phyloP scores from a whole-genome alignment of 768 basidiomycete species.

The Candolleomyces eurysporus region DNA sequence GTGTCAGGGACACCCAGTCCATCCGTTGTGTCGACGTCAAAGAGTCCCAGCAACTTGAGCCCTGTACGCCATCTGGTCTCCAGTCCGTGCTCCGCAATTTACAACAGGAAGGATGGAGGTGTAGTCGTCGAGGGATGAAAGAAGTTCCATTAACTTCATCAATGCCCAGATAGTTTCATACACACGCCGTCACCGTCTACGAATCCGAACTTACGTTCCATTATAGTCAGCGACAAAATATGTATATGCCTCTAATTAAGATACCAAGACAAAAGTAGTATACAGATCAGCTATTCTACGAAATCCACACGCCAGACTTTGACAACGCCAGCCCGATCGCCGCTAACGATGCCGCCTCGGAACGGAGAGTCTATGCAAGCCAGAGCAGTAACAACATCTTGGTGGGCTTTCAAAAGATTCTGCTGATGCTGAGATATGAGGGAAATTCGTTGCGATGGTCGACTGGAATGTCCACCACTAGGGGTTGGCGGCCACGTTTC shows the following conservation, averaged over 20 bases:
- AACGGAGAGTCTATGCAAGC: conserved; percentile 91
- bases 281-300: background rate
- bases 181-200: no score
- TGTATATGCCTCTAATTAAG: no score
- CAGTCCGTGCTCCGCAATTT: no score
- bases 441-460: conserved; percentile 75
- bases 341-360: conserved; percentile 85
- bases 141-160: no score
- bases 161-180: no score
- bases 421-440: conserved; percentile 82
- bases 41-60: no score
- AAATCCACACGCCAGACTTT: conserved; percentile 84
- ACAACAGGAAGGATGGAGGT: no score
- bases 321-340: conserved; percentile 83
- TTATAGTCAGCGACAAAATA: background rate
- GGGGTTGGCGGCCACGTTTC: conserved; percentile 59
- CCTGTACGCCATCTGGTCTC: no score
- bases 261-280: background rate
- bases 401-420: conserved; percentile 81
- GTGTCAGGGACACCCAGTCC: no score
- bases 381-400: conserved; percentile 85
- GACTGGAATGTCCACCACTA: conserved; percentile 51
- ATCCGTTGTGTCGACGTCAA: no score
- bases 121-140: no score
- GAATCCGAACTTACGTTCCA: no score